A percentile compares a stretch with the other conserved stretches of the same genome.
Conservation (phyloP, 2,329 filamentous ascomycete genomes). For the Colletotrichum sp. region DNA sequence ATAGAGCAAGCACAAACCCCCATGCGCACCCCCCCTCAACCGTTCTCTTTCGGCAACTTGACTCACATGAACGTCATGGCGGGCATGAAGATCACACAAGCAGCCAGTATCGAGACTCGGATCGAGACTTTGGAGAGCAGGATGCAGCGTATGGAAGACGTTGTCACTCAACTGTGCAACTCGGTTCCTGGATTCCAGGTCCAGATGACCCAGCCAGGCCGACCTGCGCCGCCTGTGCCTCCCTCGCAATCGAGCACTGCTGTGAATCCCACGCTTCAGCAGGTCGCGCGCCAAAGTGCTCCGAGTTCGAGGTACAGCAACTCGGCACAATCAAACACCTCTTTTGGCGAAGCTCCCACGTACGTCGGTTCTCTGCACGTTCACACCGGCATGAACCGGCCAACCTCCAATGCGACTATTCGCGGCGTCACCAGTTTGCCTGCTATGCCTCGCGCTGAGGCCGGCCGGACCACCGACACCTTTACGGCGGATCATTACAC, state of each 20-base stretch:
- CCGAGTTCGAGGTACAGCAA: conserved; percentile 34
- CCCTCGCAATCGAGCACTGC: conserved; percentile 28
- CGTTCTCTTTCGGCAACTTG: conserved; percentile 60
- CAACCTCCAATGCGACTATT: conserved; percentile 51
- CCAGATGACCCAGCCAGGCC: conserved; percentile 30
- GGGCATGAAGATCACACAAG: conserved; percentile 63
- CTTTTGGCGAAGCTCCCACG: conserved; percentile 51
- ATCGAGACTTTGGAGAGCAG: conserved; percentile 56
- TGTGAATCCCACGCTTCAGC: conserved; percentile 34
- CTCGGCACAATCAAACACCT: conserved; percentile 46
- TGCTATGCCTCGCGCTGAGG: conserved; percentile 35
- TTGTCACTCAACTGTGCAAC: conserved; percentile 55
- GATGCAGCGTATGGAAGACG: conserved; percentile 57
- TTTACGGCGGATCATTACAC: conserved; percentile 53
- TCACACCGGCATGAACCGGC: conserved; percentile 36
- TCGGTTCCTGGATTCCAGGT: conserved; percentile 44
- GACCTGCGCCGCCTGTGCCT: conserved; percentile 27
- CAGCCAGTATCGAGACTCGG: conserved; percentile 57
- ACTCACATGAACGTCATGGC: conserved; percentile 49
- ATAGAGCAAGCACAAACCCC: conserved; percentile 34
- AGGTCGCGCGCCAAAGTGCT: conserved; percentile 26
- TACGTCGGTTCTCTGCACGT: conserved; percentile 48
- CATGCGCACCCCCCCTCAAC: conserved; percentile 45
- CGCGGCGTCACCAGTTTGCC: conserved; percentile 52
- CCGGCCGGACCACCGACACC: conserved; percentile 20